Conservation (phyloP, 331 rosid genomes). For the Rosa hybrid region DNA sequence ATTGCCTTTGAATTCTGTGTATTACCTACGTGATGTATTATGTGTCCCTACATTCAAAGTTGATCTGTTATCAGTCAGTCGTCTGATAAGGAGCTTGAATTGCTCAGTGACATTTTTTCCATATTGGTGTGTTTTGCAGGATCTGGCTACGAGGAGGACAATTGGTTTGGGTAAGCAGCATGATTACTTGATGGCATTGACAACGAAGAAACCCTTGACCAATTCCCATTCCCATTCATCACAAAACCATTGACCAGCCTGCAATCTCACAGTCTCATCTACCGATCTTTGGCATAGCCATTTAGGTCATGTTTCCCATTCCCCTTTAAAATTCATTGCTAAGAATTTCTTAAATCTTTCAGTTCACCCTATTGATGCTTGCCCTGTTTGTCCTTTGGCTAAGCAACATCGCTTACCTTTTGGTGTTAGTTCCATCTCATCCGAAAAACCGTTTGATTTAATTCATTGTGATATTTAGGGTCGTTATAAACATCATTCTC, state of each 20-base stretch:
- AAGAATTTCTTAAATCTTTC: no score
- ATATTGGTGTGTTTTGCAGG: neutral
- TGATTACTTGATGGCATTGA: neutral
- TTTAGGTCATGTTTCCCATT: neutral
- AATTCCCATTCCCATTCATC: neutral
- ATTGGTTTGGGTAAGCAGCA: conserved; percentile 4
- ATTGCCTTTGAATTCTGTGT: neutral
- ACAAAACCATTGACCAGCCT: no score
- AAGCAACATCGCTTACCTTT: no score
- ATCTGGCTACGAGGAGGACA: neutral
- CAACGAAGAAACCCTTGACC: neutral
- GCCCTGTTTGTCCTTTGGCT: no score
- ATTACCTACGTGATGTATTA: neutral
- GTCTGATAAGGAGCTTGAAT: neutral
- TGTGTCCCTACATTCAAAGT: neutral
- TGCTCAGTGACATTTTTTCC: neutral
- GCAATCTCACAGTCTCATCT: neutral
- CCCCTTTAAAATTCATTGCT: neutral
- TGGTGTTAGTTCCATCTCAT: no score
- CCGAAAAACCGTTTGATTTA: neutral
- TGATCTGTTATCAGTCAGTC: neutral
- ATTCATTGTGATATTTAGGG: neutral
- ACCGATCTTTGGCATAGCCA: neutral
- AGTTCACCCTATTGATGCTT: no score
- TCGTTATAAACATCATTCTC: neutral